Evolutionary conservation across 2,329 filamentous ascomycete species (phyloP), one percentile per base, ranked within the genome.

Genomic region (Cytospora mali): DNA sequence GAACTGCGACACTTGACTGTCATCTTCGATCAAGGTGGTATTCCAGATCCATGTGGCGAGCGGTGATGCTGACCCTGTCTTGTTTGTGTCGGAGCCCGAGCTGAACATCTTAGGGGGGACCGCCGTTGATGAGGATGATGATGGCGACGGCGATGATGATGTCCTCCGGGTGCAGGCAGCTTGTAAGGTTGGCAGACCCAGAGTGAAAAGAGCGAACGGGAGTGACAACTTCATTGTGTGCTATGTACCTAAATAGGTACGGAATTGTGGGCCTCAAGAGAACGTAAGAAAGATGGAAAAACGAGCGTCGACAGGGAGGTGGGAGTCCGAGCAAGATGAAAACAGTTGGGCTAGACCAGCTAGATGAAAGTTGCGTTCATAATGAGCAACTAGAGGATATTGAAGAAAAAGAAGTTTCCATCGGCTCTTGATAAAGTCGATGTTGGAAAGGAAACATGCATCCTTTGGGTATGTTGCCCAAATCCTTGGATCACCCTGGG

Each of bases 41-140:
- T 59, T 59, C 57, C 57, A 59, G 33, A 59, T 53, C 57, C 57
- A 59, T 4, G 57, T 59, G 16, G 57, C 57, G 18, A 59, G 57
- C 7, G 57, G 57, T 39, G 35, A 49, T 46, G n/a, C 13, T 23
- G 18, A 23, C 7, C n/a, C 7, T 21, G 42, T 9, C 25, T 53
- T 21, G 33, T 59, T 53, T 46, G 33, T 33, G 57, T 42, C 33
- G 25, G 57, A 29, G 31, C 31, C 14, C 14, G 31, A 21, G 35
- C n/a, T 21, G 57, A 16, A 49, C 35, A 59, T 51, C 27, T 29
- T 51, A 11, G 33, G 33, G 16, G 14, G 35, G 49, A 51, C 49
- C 14, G 14, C 6, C 9, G 33, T 18, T 9, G 57, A 48, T n/a
- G 49, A 27, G 23, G 57, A 35, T 23, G 29, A 31, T 31, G 29